A percentile compares a stretch with the other conserved stretches of the same genome.
Conservation (phyloP, 768 basidiomycete genomes). For the Pulveroboletus ravenelii region DNA sequence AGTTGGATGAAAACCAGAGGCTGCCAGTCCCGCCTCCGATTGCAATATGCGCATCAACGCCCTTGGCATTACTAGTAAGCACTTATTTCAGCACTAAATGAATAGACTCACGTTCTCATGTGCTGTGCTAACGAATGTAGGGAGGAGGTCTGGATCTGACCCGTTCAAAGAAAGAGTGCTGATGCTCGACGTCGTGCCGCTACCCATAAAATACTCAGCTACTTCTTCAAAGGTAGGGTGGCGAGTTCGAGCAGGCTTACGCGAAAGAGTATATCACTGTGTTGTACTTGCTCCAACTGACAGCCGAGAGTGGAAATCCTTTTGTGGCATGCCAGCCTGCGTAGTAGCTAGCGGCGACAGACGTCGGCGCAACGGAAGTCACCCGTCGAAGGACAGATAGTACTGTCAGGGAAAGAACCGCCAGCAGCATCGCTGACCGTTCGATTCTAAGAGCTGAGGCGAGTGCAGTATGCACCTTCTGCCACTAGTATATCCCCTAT, state of each 20-base stretch:
- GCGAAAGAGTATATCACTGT: conserved; percentile 66
- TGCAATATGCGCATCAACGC: conserved; percentile 51
- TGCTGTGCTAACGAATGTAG: conserved; percentile 50
- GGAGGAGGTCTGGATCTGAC: conserved; percentile 48
- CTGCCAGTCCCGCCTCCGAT: conserved; percentile 74
- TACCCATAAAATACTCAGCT: conserved; percentile 10
- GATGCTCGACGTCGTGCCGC: conserved; percentile 33
- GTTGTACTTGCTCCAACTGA: conserved; percentile 75
- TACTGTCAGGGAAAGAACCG: not conserved
- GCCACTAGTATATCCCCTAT: not conserved
- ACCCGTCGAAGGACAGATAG: conserved; percentile 1
- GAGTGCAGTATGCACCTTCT: not conserved
- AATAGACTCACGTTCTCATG: conserved; percentile 30
- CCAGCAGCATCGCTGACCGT: not conserved
- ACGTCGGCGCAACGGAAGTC: not conserved
- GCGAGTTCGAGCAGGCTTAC: conserved; percentile 25
- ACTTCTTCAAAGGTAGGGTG: not conserved
- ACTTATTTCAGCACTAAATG: not conserved
- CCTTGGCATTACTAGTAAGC: conserved; percentile 31
- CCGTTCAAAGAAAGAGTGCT: conserved; percentile 29
- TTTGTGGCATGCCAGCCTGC: conserved; percentile 57
- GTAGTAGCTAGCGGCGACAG: conserved; percentile 56
- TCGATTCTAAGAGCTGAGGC: not conserved
- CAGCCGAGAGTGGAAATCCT: conserved; percentile 46
- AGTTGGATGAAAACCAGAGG: conserved; percentile 54